phyloP scores from a whole-genome alignment of 1,284 basidiomycete species.

The Fomitopsis schrenkii region DNA sequence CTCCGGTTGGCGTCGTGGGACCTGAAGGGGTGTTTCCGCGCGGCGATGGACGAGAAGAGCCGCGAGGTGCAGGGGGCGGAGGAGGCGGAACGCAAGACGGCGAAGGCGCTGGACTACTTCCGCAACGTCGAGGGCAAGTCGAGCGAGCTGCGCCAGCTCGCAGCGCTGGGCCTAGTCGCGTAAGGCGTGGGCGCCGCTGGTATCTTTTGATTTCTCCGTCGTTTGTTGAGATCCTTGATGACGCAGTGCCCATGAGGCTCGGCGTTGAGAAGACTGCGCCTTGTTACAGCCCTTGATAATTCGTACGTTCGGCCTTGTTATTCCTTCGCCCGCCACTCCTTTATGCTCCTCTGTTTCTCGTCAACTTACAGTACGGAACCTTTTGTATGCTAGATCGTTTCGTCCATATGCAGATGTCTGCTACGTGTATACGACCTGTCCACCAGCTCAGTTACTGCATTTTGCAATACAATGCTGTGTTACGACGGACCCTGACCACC shows the following conservation, averaged over 20 bases:
- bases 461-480: not conserved
- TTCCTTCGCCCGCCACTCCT: not conserved
- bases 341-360: not conserved
- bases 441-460: not conserved
- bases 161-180: conserved; percentile 16
- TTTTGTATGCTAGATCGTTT: not conserved
- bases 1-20: conserved; percentile 93
- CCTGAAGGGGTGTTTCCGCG: conserved; percentile 78
- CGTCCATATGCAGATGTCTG: not conserved
- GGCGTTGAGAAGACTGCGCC: not conserved
- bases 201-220: not conserved
- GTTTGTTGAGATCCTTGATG: not conserved
- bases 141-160: conserved; percentile 46
- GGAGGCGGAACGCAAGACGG: conserved; percentile 65
- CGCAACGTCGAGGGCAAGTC: conserved; percentile 54
- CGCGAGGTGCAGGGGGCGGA: conserved; percentile 80
- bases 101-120: conserved; percentile 75
- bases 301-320: not conserved
- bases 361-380: not conserved
- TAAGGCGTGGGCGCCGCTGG: conserved; percentile 8
- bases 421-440: not conserved
- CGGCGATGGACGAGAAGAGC: conserved; percentile 73
- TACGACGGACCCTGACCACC: too few relatives aligned
- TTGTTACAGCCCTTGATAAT: not conserved
- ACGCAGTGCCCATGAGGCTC: not conserved